Base-by-base conservation (phyloP, 345 rosid species). In the Brassica nigra region DNA sequence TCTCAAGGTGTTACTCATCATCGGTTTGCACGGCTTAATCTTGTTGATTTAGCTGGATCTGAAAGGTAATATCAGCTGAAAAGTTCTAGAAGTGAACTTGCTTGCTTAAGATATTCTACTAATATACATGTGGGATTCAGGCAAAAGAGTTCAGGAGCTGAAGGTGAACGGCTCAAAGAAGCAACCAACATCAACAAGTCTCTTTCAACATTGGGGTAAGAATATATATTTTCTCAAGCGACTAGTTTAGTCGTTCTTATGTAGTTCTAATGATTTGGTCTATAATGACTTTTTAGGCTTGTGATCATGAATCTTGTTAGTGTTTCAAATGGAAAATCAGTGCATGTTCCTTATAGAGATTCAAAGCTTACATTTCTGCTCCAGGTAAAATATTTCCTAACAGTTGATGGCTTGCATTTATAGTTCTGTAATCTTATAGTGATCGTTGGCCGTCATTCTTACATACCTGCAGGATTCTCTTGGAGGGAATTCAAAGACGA, bases 81-180 rank as follows among this genome's bases (percentile, higher is more conserved):
- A 55, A 29, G 8, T 30, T 54, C 1, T n/a, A 37, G n/a, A 55
- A 64, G 33, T 6, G 2, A 2, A 70, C 57, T 18, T 1, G 39
- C 39, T 31, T 71, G 30, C 54, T 30, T 61, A 62, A 73, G 62
- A 15, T 59, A 37, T 57, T 29, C 28, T 16, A 71, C 75, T 78
- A 78, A 79, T 79, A 70, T 71, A 75, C 79, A 76, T 74, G 18
- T 16, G 28, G 12, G 57, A 70, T 47, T 57, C 79, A 96, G 99
- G 84, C 99, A 96, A 74, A 96, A 96, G 86, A 90, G 92, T 83
- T 96, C 99, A 78, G 98, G 98, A 61, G 98, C 99, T 71, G 99
- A 96, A 85, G 99, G 98, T 78, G 99, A 96, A 80, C 97, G 99
- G 31, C 94, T 96, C 34, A 96, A 92, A 86, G 99, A 96, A 87